Evolutionary conservation across 805 yeast genomes (phyloP).

Genomic region (Metschnikowia koreensis): DNA sequence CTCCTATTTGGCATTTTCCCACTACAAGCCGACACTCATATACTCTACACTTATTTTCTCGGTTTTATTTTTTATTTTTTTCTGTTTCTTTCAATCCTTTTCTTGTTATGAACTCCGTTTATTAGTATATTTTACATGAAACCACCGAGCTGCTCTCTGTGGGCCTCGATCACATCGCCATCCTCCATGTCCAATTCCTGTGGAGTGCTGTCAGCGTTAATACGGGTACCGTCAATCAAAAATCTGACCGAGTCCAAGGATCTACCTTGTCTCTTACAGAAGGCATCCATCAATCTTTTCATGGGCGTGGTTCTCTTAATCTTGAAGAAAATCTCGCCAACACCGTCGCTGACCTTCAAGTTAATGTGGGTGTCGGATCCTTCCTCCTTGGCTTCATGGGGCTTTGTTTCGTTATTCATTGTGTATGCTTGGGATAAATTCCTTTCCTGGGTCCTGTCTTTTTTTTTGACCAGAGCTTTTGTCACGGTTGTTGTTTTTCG

Average conservation of each 20-base stretch:
- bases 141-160: slow-evolving; percentile 89
- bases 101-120: neutral
- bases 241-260: slow-evolving; percentile 79
- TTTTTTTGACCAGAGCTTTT: neutral
- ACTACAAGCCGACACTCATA: no score
- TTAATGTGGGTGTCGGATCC: slow-evolving; percentile 67
- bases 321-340: slow-evolving; percentile 92
- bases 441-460: neutral
- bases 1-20: no score
- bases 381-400: slow-evolving; percentile 22
- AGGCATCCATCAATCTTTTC: slow-evolving; percentile 94
- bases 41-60: no score
- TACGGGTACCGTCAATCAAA: slow-evolving; percentile 89
- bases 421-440: neutral
- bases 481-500: neutral
- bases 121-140: slow-evolving; percentile 15
- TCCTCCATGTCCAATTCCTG: slow-evolving; percentile 91
- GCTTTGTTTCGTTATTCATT: slow-evolving; percentile 12
- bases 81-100: neutral
- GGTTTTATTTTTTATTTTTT: no score
- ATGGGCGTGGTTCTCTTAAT: slow-evolving; percentile 90
- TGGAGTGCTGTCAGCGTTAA: slow-evolving; percentile 86
- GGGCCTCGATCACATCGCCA: slow-evolving; percentile 95
- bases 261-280: slow-evolving; percentile 97
- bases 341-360: slow-evolving; percentile 90